Evolutionary conservation across 805 yeast species (phyloP).

Genomic region (Wickerhamiella cacticola): DNA sequence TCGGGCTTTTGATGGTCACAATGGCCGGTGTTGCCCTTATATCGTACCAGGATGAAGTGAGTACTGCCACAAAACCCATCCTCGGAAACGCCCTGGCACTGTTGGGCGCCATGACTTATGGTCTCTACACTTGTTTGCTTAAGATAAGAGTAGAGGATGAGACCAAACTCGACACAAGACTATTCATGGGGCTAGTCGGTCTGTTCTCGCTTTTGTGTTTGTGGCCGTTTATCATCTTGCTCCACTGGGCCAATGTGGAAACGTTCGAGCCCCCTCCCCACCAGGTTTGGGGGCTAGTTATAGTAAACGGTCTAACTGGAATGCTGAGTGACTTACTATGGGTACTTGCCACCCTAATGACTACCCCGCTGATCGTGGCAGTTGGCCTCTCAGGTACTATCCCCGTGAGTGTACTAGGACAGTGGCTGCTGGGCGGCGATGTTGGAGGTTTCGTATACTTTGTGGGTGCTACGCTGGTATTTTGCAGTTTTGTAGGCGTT

Average conservation of each 20-base stretch:
- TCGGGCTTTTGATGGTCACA: conserved; percentile 58
- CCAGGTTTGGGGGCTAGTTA: conserved; percentile 41
- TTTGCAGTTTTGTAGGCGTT: conserved; percentile 70
- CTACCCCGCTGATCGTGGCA: conserved; percentile 90
- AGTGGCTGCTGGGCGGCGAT: conserved; percentile 58
- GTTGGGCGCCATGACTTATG: conserved; percentile 79
- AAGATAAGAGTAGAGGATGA: conserved; percentile 66
- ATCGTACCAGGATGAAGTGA: conserved; percentile 38
- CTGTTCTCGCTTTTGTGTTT: conserved; percentile 57
- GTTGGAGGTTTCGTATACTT: conserved; percentile 50
- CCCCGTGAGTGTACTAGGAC: conserved; percentile 90
- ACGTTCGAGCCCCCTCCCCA: conserved; percentile 55
- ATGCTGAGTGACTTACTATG: conserved; percentile 85
- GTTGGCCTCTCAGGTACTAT: conserved; percentile 89
- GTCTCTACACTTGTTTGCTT: conserved; percentile 75
- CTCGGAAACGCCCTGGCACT: conserved; percentile 71
- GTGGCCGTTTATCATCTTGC: conserved; percentile 70
- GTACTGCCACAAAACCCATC: conserved; percentile 29
- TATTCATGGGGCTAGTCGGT: conserved; percentile 94
- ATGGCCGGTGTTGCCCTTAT: conserved; percentile 71
- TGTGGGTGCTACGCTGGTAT: conserved; percentile 69
- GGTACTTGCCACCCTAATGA: conserved; percentile 89
- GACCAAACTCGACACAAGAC: conserved; percentile 63
- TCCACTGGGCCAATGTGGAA: conserved; percentile 57
- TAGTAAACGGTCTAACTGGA: conserved; percentile 61